Percentiles rank a stretch among this genome's conserved stretches.
phyloP scores from a whole-genome alignment of 805 yeast genomes.

The Kluyveromyces dobzhanskii region DNA sequence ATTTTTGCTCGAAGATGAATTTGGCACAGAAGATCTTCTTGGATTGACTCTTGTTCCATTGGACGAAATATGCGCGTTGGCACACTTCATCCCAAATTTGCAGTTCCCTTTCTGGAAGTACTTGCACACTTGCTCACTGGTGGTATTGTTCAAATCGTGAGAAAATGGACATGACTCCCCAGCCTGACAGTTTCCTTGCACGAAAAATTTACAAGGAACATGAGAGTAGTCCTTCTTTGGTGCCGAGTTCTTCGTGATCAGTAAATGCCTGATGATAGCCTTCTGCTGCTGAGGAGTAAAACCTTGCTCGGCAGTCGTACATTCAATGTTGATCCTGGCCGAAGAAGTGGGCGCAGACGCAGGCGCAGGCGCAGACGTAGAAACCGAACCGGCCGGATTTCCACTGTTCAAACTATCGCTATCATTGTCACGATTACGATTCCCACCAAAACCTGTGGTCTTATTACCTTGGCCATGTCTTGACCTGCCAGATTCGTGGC shows the following conservation, averaged over 20 bases:
- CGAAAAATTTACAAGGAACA: constrained; percentile 91
- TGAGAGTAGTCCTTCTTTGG: constrained; percentile 42
- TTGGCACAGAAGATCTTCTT: constrained; percentile 20
- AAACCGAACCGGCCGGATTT: background rate
- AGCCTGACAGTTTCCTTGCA: constrained; percentile 93
- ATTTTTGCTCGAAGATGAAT: background rate
- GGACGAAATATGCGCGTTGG: constrained; percentile 82
- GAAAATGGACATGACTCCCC: constrained; percentile 88
- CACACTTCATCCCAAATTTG: constrained; percentile 91
- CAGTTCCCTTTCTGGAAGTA: constrained; percentile 96
- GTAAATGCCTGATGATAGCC: constrained; percentile 20
- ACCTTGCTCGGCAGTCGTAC: background rate
- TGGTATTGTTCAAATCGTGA: constrained; percentile 56
- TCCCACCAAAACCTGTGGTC: too few species aligned
- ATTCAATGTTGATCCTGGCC: too few species aligned
- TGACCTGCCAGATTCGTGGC: background rate
- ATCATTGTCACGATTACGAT: background rate
- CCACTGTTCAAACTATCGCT: background rate
- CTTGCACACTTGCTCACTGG: constrained; percentile 54
- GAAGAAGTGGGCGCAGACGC: too few species aligned
- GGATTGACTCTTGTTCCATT: constrained; percentile 79
- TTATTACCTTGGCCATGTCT: too few species aligned
- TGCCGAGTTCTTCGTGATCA: constrained; percentile 21
- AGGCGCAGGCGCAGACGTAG: too few species aligned
- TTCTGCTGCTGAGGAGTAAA: constrained; percentile 21